Percentiles rank a stretch among this genome's conserved stretches.
Evolutionary conservation across 352 stramenopile genomes (phyloP).

Genomic region (Thalassiosira mediterranea): DNA sequence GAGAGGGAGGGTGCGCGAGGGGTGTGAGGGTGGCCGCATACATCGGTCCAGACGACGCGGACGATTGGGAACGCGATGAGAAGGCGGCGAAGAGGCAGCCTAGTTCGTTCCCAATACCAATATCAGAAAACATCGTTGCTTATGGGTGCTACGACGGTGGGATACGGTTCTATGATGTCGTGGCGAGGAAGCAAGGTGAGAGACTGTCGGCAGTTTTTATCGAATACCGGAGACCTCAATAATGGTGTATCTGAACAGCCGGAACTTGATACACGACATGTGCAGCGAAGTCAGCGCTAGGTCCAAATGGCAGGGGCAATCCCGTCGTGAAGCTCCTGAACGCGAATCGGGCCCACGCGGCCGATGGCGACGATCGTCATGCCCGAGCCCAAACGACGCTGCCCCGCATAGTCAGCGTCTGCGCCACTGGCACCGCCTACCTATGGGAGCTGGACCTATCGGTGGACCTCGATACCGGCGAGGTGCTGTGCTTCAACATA

Average conservation of each 20-base stretch:
- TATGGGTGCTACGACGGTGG: constrained; percentile 54
- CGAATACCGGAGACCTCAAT: too few species aligned
- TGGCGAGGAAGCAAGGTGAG: constrained; percentile 21
- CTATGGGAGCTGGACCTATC: constrained; percentile 53
- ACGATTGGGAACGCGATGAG: constrained; percentile 25
- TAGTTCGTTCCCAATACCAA: constrained; percentile 36
- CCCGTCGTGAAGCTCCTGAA: constrained; percentile 49
- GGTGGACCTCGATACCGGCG: constrained; percentile 31
- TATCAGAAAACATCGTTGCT: constrained; percentile 45
- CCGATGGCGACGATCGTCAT: background rate
- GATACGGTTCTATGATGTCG: constrained; percentile 47
- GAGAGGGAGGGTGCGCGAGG: constrained; percentile 8
- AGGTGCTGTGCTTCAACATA: constrained; percentile 43
- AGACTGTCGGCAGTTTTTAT: too few species aligned
- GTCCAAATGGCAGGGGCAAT: constrained; percentile 44
- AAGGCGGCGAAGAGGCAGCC: constrained; percentile 36
- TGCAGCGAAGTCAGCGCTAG: constrained; percentile 40
- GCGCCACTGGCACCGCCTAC: constrained; percentile 32
- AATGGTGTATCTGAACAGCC: too few species aligned
- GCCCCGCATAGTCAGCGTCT: constrained; percentile 39
- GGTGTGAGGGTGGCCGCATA: constrained; percentile 40
- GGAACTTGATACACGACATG: too few species aligned
- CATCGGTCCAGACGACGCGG: constrained; percentile 36
- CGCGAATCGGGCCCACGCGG: constrained; percentile 30
- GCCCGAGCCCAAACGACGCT: constrained; percentile 7